These are phyloP conservation scores for Fusarium hostae DNA, from an alignment of 2,329 filamentous ascomycete genomes.

Conservation along the genomic window DNA sequence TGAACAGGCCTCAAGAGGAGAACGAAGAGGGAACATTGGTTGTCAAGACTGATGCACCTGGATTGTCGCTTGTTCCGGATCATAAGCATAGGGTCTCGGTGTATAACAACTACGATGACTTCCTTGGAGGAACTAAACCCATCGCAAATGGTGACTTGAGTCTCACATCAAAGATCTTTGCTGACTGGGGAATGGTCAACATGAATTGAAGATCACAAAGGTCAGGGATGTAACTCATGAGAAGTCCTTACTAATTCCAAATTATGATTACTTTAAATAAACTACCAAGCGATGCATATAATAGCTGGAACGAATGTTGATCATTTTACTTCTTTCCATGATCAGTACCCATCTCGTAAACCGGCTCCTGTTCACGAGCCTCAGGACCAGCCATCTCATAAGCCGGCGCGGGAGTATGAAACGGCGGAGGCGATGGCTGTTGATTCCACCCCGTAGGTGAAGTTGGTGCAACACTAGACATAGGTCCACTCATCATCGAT, in stretches of 20 bases:
- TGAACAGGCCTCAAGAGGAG: neutral
- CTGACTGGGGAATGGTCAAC: conserved; percentile 2
- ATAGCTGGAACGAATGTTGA: neutral
- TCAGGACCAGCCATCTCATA: conserved; percentile 3
- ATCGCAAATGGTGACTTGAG: neutral
- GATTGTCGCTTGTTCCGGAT: neutral
- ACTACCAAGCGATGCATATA: neutral
- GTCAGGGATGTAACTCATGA: fast-evolving
- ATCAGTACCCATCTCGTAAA: neutral
- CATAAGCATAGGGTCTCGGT: neutral
- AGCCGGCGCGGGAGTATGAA: neutral
- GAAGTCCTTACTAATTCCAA: neutral
- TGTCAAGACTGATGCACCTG: neutral
- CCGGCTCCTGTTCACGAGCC: neutral
- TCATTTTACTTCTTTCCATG: neutral
- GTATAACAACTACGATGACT: neutral
- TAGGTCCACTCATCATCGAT: neutral
- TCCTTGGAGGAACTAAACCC: neutral
- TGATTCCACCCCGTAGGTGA: neutral
- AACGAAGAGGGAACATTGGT: neutral
- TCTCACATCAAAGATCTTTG: neutral
- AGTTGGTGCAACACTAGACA: neutral
- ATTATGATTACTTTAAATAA: neutral
- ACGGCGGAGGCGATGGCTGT: neutral
- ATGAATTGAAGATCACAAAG: neutral